Evolutionary conservation across 768 basidiomycete genomes (phyloP).

Genomic region (Lentinus tigrinus): DNA sequence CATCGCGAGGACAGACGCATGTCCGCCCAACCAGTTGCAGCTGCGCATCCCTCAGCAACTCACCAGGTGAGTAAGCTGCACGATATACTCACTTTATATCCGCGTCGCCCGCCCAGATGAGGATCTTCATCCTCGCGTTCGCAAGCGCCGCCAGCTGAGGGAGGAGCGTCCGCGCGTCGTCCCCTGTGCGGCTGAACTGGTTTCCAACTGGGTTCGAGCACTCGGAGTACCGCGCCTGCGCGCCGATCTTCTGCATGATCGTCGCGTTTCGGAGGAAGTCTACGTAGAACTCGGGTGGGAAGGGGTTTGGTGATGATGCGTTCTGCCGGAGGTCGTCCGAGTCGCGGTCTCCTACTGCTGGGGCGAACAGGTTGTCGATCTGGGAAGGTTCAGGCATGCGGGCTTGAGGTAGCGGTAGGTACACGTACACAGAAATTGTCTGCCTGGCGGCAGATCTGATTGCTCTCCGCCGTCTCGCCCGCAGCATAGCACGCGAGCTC

Average conservation of each 20-base stretch:
- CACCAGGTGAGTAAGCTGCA: background rate
- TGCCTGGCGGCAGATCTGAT: constrained; percentile 49
- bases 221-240: constrained; percentile 42
- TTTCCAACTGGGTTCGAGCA: constrained; percentile 45
- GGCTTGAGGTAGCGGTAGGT: background rate
- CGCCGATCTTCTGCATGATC: constrained; percentile 50
- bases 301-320: constrained; percentile 37
- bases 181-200: constrained; percentile 51
- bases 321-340: constrained; percentile 59
- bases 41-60: constrained; percentile 11
- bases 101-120: constrained; percentile 43
- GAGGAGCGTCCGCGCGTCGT: constrained; percentile 56
- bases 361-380: constrained; percentile 46
- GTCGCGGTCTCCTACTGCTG: constrained; percentile 54
- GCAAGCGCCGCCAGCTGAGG: constrained; percentile 49
- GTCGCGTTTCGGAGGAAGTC: constrained; percentile 39
- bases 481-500: constrained; percentile 58
- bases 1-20: constrained; percentile 42
- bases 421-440: constrained; percentile 55
- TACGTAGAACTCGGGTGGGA: constrained; percentile 59
- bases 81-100: constrained; percentile 31
- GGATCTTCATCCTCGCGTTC: constrained; percentile 38
- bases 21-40: constrained; percentile 41
- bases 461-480: constrained; percentile 43
- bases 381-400: constrained; percentile 20